These are phyloP conservation scores for Thermothelomyces thermophilus DNA, from an alignment of 2,329 filamentous ascomycete species.

Conservation along the genomic window DNA sequence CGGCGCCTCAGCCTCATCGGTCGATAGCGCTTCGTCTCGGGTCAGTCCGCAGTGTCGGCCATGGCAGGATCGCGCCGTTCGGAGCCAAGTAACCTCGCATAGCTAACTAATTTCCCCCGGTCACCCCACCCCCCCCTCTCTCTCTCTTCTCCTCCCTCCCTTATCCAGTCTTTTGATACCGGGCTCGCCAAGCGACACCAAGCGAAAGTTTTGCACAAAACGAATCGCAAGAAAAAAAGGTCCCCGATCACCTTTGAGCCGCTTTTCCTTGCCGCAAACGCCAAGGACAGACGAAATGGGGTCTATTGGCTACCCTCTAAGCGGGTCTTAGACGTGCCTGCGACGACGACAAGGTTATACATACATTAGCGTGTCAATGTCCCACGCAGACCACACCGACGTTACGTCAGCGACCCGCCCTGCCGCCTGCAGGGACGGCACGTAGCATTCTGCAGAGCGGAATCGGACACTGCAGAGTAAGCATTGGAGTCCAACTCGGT, in stretches of 20 bases:
- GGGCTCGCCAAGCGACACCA: too few relatives aligned
- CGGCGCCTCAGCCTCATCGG: slow-evolving; percentile 20
- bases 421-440: slow-evolving; percentile 18
- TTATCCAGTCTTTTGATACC: too few relatives aligned
- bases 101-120: too few relatives aligned
- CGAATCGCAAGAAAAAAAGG: too few relatives aligned
- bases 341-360: background rate
- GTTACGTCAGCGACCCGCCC: slow-evolving; percentile 1
- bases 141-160: too few relatives aligned
- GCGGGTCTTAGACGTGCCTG: background rate
- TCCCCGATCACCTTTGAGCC: background rate
- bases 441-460: slow-evolving; percentile 7
- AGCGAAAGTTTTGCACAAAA: too few relatives aligned
- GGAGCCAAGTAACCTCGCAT: slow-evolving; percentile 12
- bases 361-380: background rate
- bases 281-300: background rate
- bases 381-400: background rate
- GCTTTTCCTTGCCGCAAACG: background rate
- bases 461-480: slow-evolving; percentile 5
- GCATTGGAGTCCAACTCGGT: slow-evolving; percentile 1
- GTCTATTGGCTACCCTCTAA: too few relatives aligned
- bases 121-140: too few relatives aligned
- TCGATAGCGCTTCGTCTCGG: slow-evolving; percentile 8
- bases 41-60: slow-evolving; percentile 14
- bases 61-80: slow-evolving; percentile 13